Evolutionary conservation across 371 early-diverging fungal species (phyloP), one percentile per base, ranked within the genome.

Genomic region (Choanephora cucurbitarum): DNA sequence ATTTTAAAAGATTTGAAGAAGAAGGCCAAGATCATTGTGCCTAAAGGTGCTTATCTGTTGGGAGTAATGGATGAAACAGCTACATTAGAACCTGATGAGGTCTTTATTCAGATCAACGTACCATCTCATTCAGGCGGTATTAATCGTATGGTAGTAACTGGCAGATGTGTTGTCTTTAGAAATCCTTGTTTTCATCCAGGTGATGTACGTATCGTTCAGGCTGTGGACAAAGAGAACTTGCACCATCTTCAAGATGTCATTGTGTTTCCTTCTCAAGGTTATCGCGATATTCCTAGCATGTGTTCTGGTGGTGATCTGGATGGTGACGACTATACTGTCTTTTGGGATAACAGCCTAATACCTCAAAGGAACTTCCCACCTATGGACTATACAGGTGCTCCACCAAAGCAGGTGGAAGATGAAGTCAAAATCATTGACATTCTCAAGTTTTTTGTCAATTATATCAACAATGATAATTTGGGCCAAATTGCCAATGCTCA

Each of bases 151-250:
- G 58, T 83, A 0, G 69, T 84, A 14, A 64, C 64, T 6, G 80
- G 86, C 22, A 64, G 68, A 3, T 76, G 78, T 15, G 67, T 87
- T 8, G 74, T 92, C 0, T 79, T 79, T 5, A 81, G 92, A 10
- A 86, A 87, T 28, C 95, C 94, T 0, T 83, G 85, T 32, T 77
- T 93, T 53, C 93, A 93, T 62, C 93, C 96, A 0, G 93, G 96
- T 13, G 94, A 95, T 67, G 62, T 92, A 0, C 78, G 88, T 32
- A 72, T 85, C 1, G 89, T 89, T 1, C 70, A 69, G 0, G 89
- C 86, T 0, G 90, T 93, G 1, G 79, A 91, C 52, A 55, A 71
- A 18, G 73, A 76, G 0, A 73, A 80, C 21, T 60, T 93, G 14
- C 62, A 50, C 15, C 83, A 90, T 56, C 64, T 91, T 17, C 44